phyloP scores from a whole-genome alignment of 768 basidiomycete genomes.

The Podaxis sp. region DNA sequence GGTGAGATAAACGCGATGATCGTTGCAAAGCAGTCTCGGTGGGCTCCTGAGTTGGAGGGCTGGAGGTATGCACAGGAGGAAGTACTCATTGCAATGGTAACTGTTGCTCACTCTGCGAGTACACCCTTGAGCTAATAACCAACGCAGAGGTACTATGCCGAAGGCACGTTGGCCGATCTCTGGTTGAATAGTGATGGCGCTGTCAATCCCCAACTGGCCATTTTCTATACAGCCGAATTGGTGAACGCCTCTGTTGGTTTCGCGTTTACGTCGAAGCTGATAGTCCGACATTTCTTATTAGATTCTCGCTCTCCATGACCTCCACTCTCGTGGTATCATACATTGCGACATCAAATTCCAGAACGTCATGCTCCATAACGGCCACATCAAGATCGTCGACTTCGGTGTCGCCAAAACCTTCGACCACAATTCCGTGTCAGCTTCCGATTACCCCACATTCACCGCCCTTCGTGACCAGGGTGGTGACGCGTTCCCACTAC shows the following conservation, averaged over 20 bases:
- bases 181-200: neutral
- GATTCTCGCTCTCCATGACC: slow-evolving; percentile 4
- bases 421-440: neutral
- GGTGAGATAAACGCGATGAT: neutral
- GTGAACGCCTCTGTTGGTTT: neutral
- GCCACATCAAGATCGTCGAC: neutral
- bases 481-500: neutral
- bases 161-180: neutral
- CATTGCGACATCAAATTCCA: slow-evolving; percentile 4
- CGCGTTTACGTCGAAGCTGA: neutral
- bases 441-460: neutral
- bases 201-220: neutral
- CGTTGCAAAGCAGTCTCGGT: neutral
- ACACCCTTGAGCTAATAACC: neutral
- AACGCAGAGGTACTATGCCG: neutral
- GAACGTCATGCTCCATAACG: neutral
- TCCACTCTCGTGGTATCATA: neutral
- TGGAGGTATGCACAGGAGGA: neutral
- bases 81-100: neutral
- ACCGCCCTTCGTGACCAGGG: neutral
- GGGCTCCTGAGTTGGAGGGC: neutral
- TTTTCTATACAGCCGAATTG: neutral
- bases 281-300: neutral
- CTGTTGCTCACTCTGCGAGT: neutral
- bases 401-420: slow-evolving; percentile 2